Base-by-base conservation (phyloP, 179 eudicot species). In the Vitellaria paradoxa region DNA sequence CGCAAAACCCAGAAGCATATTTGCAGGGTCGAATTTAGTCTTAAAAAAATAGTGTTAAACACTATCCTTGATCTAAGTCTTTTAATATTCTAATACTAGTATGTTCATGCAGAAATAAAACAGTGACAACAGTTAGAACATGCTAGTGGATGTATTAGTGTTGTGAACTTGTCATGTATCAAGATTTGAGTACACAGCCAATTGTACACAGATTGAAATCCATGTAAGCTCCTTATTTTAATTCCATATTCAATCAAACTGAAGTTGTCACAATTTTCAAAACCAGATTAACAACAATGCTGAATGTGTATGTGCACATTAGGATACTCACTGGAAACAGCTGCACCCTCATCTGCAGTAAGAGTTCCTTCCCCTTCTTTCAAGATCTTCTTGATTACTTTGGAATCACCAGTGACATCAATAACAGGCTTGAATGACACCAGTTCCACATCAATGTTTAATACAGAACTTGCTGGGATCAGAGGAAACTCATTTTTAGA, bases 351-450 rank as follows among this genome's bases (percentile, higher is more conserved):
- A 78, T 84, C 80, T 71, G 92, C 92, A 67, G 83, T 76, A 63
- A 82, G 70, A 80, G 74, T 70, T 47, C 88, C 77, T 75, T 90
- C 86, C 26, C 90, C 94, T 78, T 88, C 92, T 81, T 87, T 81
- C 60, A 90, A 21, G 59, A 88, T 85, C 85, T 88, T 90, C 88
- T 90, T 88, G 47, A 87, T 68, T 57, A 90, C 87, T 80, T 85
- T 85, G 53, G 85, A 85, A 84, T 90, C 94, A 78, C 88, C 89
- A 70, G 85, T 82, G 55, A 90, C 72, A 84, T 90, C 78, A 26
- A 87, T 81, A 17, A 90, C 92, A 68, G 86, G 82, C 84, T 88
- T 90, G 64, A 85, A 62, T 9, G 89, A 85, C 47, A 86, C 80
- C 81, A 90, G 63, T 70, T 85, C 89, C 72, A 87, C 62, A 65